Percentiles rank a stretch among this genome's conserved stretches.
Evolutionary conservation across 2,329 filamentous ascomycete species (phyloP).

Genomic region (Massarina eburnea): DNA sequence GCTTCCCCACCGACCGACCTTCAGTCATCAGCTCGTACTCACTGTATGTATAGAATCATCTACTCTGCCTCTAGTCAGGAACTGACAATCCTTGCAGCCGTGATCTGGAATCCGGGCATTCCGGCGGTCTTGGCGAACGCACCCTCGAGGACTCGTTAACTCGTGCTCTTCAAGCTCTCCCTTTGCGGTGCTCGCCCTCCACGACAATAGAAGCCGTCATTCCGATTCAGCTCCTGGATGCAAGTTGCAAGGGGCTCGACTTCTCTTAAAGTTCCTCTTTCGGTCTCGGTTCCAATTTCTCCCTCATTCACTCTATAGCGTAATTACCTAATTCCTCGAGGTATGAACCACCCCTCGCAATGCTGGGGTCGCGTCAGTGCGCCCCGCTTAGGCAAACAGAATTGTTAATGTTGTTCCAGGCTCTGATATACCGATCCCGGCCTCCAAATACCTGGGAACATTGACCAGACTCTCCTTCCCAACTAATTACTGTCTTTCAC

Average conservation of each 20-base stretch:
- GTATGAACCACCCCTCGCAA: slow-evolving; percentile 38
- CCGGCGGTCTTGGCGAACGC: slow-evolving; percentile 44
- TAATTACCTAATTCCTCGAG: slow-evolving; percentile 54
- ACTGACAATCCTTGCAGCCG: slow-evolving; percentile 32
- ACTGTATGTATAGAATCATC: slow-evolving; percentile 19
- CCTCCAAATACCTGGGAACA: slow-evolving; percentile 38
- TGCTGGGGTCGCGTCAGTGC: not conserved
- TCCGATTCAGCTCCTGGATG: slow-evolving; percentile 46
- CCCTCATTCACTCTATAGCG: slow-evolving; percentile 42
- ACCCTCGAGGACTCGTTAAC: slow-evolving; percentile 54
- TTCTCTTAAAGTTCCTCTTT: slow-evolving; percentile 34
- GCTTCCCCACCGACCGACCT: slow-evolving; percentile 19
- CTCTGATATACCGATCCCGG: slow-evolving; percentile 35
- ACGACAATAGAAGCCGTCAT: slow-evolving; percentile 38
- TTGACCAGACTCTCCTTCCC: slow-evolving; percentile 45
- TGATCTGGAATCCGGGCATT: slow-evolving; percentile 46
- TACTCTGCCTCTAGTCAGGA: not conserved
- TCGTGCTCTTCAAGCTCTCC: slow-evolving; percentile 48
- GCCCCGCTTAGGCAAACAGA: slow-evolving; percentile 15
- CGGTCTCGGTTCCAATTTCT: slow-evolving; percentile 26
- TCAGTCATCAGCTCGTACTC: slow-evolving; percentile 22
- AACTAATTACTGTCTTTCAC: slow-evolving; percentile 62
- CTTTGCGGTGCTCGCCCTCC: slow-evolving; percentile 38
- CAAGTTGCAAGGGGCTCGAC: slow-evolving; percentile 45
- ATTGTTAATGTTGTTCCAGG: slow-evolving; percentile 32